phyloP scores from a whole-genome alignment of 2,329 filamentous ascomycete species.

The Seiridium unicorne region DNA sequence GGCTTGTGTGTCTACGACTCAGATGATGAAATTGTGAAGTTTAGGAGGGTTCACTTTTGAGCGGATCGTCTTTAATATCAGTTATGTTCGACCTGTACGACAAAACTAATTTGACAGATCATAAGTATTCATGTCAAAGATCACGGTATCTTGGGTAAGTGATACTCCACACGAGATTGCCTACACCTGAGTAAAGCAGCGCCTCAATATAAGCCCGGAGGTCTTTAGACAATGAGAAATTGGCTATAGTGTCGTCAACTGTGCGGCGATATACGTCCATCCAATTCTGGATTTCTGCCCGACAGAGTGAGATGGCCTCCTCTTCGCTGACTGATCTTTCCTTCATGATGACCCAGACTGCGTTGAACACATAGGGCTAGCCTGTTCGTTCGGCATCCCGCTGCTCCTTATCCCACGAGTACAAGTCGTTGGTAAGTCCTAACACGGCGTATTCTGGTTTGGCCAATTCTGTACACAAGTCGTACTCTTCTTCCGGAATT shows the following conservation, averaged over 20 bases:
- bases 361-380: conserved; percentile 32
- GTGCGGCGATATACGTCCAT: not conserved
- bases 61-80: no score
- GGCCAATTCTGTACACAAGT: conserved; percentile 24
- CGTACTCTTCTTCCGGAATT: conserved; percentile 32
- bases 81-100: no score
- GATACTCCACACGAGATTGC: conserved; percentile 5
- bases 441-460: conserved; percentile 26
- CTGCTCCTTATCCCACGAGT: conserved; percentile 34
- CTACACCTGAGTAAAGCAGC: not conserved
- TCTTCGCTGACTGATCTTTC: conserved; percentile 25
- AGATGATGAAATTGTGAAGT: no score
- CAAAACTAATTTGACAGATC: no score
- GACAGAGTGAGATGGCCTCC: conserved; percentile 14
- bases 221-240: not conserved
- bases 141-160: not conserved
- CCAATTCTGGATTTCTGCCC: conserved; percentile 4
- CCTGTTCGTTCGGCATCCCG: conserved; percentile 23
- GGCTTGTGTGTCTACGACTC: no score
- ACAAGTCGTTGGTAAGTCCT: conserved; percentile 36
- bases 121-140: not conserved
- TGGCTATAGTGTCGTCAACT: not conserved
- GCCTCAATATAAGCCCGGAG: not conserved
- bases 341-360: conserved; percentile 37
- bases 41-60: no score